Conservation (phyloP, 148 eudicot genomes). For the Arbutus unedo region DNA sequence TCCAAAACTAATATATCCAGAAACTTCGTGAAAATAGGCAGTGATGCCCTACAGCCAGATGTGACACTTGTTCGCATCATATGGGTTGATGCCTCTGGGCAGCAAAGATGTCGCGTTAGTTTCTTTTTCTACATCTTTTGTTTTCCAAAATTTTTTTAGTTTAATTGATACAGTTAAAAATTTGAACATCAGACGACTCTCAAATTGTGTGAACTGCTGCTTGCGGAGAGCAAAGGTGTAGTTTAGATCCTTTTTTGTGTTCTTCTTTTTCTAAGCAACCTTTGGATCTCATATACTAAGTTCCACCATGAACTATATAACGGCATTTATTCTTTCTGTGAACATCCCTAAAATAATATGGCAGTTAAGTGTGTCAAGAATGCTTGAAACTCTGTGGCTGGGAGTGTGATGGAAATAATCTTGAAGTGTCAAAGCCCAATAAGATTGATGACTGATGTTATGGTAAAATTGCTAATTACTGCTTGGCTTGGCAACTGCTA, state of each 20-base stretch:
- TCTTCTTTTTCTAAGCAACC: background rate
- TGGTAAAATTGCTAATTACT: background rate
- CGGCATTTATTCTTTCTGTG: background rate
- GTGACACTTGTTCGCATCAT: constrained; percentile 61
- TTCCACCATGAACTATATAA: background rate
- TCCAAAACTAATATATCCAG: constrained; percentile 22
- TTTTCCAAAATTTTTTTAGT: background rate
- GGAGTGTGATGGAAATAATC: background rate
- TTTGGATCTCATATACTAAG: background rate
- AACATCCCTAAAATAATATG: background rate
- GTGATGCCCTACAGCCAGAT: constrained; percentile 36
- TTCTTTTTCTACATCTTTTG: background rate
- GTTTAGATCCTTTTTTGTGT: background rate
- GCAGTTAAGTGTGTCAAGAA: background rate
- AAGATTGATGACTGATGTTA: background rate
- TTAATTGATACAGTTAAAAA: background rate
- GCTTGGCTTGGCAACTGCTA: background rate
- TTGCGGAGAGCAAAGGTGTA: background rate
- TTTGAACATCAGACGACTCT: background rate
- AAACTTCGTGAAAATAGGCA: constrained; percentile 20
- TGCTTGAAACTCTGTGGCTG: background rate
- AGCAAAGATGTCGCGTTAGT: constrained; percentile 91
- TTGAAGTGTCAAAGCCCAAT: background rate
- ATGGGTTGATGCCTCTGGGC: constrained; percentile 95
- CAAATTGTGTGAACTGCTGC: background rate